Percentiles rank a stretch among this genome's conserved stretches.
phyloP scores from a whole-genome alignment of 257 asterid genomes.

The Fraxinus pennsylvanica region DNA sequence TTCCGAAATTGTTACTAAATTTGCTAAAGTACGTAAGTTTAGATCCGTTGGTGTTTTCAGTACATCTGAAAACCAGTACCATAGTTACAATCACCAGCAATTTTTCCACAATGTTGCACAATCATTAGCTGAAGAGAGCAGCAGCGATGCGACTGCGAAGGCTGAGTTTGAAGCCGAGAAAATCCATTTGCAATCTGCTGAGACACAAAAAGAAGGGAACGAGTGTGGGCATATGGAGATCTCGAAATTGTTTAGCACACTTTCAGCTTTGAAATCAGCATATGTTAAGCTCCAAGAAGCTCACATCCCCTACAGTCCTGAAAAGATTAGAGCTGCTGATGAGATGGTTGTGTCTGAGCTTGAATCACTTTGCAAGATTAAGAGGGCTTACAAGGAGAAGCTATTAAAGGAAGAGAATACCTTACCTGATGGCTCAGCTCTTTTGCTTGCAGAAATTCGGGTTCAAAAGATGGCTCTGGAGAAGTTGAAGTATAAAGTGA shows the following conservation, averaged over 20 bases:
- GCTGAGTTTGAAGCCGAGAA: slow-evolving; percentile 29
- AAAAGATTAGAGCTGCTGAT: slow-evolving; percentile 63
- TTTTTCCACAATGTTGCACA: slow-evolving; percentile 22
- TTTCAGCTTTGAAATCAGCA: slow-evolving; percentile 59
- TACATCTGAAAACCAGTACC: slow-evolving; percentile 35
- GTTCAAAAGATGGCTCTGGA: slow-evolving; percentile 52
- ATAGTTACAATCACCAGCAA: slow-evolving; percentile 22
- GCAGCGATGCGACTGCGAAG: slow-evolving; percentile 35
- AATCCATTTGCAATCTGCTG: slow-evolving; percentile 24
- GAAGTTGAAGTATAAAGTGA: slow-evolving; percentile 56
- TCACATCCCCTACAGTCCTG: slow-evolving; percentile 63
- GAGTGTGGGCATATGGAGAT: slow-evolving; percentile 43
- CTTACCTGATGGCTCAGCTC: slow-evolving; percentile 43
- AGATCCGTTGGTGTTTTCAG: slow-evolving; percentile 77
- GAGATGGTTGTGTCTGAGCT: slow-evolving; percentile 49
- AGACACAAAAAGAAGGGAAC: slow-evolving; percentile 29
- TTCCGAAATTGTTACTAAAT: slow-evolving; percentile 48
- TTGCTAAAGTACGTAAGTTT: slow-evolving; percentile 49
- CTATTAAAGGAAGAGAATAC: slow-evolving; percentile 42
- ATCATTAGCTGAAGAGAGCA: slow-evolving; percentile 36
- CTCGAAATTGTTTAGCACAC: slow-evolving; percentile 50
- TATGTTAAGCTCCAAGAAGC: slow-evolving; percentile 83
- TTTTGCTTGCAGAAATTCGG: slow-evolving; percentile 53
- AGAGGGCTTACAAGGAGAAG: slow-evolving; percentile 54
- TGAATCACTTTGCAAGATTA: slow-evolving; percentile 49